Base-by-base conservation (phyloP, 306 rosid species). In the Carpinus fangiana region DNA sequence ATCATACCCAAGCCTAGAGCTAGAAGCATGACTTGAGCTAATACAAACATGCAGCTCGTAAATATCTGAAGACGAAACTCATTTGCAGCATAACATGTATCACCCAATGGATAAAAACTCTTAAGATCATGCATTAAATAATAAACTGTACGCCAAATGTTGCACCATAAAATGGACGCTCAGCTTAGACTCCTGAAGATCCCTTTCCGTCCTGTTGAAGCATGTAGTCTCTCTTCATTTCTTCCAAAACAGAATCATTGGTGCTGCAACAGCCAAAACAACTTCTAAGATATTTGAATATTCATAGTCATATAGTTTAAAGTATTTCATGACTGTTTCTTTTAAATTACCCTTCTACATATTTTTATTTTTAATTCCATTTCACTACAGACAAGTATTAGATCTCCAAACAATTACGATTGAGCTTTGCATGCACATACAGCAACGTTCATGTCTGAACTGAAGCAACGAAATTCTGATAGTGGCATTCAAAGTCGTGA, bases 181-280 rank as follows among this genome's bases (percentile, higher is more conserved):
- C 51, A 64, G 51, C 70, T 82, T 79, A 83, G 73, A 79, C 67
- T 71, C 85, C 79, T 16, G 86, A 87, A 76, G 93, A 53, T 28
- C 56, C 71, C 62, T 87, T 87, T 41, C 57, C 81, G 13, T 73
- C 71, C 18, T 92, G 76, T 81, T 87, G 88, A 52, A 87, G 86
- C 84, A 79, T 77, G 86, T 92, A 92, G 2, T 88, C 88, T 81
- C 85, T 92, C 88, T 92, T 92, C 96, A 92, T 90, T 86, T 90
- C 88, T 83, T 92, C 96, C 78, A 90, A 85, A 72, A 92, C 90
- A 5, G 84, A 84, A 83, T 90, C 97, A 69, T 89, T 90, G 14
- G 97, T 92, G 81, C 96, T 92, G 89, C 59, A 76, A 80, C 82
- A 77, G 60, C 52, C 18, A 65, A 11, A 55, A 60, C 21, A 70